Base-by-base conservation (phyloP, 306 rosid genomes). In the Cicer chorassanicum region DNA sequence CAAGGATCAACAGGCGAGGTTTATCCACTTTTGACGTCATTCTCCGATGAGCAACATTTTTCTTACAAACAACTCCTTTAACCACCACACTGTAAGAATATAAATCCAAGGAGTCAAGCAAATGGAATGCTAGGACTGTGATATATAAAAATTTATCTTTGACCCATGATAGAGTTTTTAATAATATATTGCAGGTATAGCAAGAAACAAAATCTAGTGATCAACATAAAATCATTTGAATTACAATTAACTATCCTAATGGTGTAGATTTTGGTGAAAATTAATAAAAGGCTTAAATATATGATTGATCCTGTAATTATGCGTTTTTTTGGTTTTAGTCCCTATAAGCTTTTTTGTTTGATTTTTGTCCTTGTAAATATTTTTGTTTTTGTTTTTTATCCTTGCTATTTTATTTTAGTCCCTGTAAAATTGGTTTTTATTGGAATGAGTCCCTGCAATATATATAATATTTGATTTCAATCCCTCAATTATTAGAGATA, bases 41-140 rank as follows among this genome's bases (percentile, higher is more conserved):
- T 81, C 99, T 81, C 46, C 96, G 86, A 74, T 95, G 99, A 73
- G 98, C 97, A 86, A 95, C 97, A 67, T 92, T 95, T 87, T 92
- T 95, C 86, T 92, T 92, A 74, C 92, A 92, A 77, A 95, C 95
- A 74, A 95, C 89, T 86, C 99, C 99, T 82, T 92, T 92, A 75
- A 92, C 83, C 85, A 95, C 90, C 87, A 70, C 74, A 82, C 99
- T 95, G 80, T 42, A 78, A 72, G 54, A 81, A 75, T 54, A 41
- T 66, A 69, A 75, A 85, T 21, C 71, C 75, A 68, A 54, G 29
- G 80, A 67, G 82, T 70, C 60, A 61, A 79, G 72, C 39, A 78
- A 74, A 72, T 75, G 46, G 68, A 45, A 21, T 45, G 15, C 68
- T 46, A 57, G 75, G 77, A 56, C 39, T 34, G 71, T 9, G 49